Evolutionary conservation across 1,284 basidiomycete species (phyloP).

Genomic region (Pyrrhoderma noxium): DNA sequence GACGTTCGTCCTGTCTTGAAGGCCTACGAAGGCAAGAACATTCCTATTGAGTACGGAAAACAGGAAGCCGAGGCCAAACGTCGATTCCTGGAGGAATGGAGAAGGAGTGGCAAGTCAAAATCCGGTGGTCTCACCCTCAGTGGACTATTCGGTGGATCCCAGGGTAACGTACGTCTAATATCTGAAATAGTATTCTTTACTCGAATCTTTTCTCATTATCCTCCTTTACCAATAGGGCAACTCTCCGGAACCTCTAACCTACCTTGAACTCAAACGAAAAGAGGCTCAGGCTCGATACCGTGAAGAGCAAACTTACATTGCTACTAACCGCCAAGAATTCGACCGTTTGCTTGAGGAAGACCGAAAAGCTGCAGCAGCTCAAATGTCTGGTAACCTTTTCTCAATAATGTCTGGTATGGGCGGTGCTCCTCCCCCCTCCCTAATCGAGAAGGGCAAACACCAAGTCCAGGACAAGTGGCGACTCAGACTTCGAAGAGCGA

Average conservation of each 20-base stretch:
- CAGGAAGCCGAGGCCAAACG: slow-evolving; percentile 77
- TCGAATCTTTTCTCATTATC: slow-evolving; percentile 24
- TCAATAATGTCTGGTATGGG: slow-evolving; percentile 30
- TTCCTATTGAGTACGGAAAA: slow-evolving; percentile 84
- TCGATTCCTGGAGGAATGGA: slow-evolving; percentile 79
- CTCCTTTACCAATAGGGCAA: slow-evolving; percentile 23
- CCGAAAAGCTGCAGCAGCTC: slow-evolving; percentile 65
- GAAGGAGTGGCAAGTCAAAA: slow-evolving; percentile 45
- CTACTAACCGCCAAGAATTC: slow-evolving; percentile 74
- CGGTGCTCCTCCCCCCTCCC: slow-evolving; percentile 20
- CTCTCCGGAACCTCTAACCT: slow-evolving; percentile 61
- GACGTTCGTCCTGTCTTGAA: slow-evolving; percentile 87
- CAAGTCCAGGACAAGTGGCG: background rate
- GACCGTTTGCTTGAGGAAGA: slow-evolving; percentile 78
- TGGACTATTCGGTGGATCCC: slow-evolving; percentile 47
- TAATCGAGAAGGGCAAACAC: slow-evolving; percentile 4
- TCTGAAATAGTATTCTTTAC: slow-evolving; percentile 28
- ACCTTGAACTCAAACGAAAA: slow-evolving; percentile 84
- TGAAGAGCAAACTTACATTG: slow-evolving; percentile 86
- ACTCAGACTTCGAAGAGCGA: background rate
- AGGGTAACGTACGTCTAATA: slow-evolving; percentile 10
- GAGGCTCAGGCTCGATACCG: slow-evolving; percentile 81
- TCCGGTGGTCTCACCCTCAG: slow-evolving; percentile 48
- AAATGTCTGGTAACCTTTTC: slow-evolving; percentile 44
- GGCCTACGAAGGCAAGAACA: slow-evolving; percentile 82